phyloP scores from a whole-genome alignment of 2,329 filamentous ascomycete species.

The Ophiosphaerella narmari region DNA sequence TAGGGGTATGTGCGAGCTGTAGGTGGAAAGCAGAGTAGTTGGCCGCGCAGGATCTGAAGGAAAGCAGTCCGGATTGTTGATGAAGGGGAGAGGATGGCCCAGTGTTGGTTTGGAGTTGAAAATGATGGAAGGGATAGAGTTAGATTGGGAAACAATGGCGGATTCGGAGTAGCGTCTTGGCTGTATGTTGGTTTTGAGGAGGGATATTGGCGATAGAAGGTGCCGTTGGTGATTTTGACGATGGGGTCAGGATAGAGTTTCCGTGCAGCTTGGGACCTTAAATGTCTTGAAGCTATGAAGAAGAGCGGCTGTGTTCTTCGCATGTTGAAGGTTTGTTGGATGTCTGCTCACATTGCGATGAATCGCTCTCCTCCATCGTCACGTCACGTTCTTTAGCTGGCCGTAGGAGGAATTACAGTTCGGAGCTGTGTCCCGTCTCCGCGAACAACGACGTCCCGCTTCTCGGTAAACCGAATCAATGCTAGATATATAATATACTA shows the following conservation, averaged over 20 bases:
- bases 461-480: too few relatives aligned
- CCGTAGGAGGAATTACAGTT: slow-evolving; percentile 8
- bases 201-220: slow-evolving; percentile 81
- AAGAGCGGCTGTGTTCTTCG: slow-evolving; percentile 34
- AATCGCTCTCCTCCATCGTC: slow-evolving; percentile 5
- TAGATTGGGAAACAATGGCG: slow-evolving; percentile 73
- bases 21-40: slow-evolving; percentile 76
- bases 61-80: slow-evolving; percentile 81
- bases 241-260: slow-evolving; percentile 31
- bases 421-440: slow-evolving; percentile 31
- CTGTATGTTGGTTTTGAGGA: slow-evolving; percentile 44
- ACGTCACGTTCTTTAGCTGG: slow-evolving; percentile 3
- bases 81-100: slow-evolving; percentile 83
- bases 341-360: slow-evolving; percentile 2
- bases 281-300: slow-evolving; percentile 34
- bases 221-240: slow-evolving; percentile 62
- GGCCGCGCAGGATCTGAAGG: slow-evolving; percentile 76
- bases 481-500: too few relatives aligned
- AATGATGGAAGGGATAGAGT: slow-evolving; percentile 70
- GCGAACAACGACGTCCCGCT: slow-evolving; percentile 30
- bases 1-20: slow-evolving; percentile 78
- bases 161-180: slow-evolving; percentile 60
- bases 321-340: slow-evolving; percentile 29
- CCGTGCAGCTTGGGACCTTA: slow-evolving; percentile 18
- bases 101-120: slow-evolving; percentile 62